phyloP scores from a whole-genome alignment of 768 basidiomycete genomes.

The Tylopilus sp. region DNA sequence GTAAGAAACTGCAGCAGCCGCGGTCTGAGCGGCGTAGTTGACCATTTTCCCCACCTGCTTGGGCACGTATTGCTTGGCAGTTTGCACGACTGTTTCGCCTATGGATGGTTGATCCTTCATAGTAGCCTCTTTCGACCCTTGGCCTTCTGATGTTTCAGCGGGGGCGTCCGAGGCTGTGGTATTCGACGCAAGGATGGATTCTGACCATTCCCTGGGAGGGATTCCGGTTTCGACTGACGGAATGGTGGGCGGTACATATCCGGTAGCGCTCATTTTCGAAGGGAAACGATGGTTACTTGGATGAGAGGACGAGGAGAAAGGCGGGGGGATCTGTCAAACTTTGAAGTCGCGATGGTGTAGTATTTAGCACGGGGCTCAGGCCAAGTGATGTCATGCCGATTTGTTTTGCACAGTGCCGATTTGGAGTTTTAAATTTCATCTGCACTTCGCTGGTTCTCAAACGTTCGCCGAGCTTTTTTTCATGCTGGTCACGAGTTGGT shows the following conservation, averaged over 20 bases:
- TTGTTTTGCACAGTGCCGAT: slow-evolving; percentile 9
- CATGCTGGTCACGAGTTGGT: no score
- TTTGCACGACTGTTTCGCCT: background rate
- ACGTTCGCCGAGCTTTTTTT: no score
- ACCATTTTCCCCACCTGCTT: background rate
- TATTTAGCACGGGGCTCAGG: slow-evolving; percentile 6
- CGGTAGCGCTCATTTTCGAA: slow-evolving; percentile 12
- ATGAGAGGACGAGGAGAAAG: background rate
- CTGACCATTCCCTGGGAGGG: slow-evolving; percentile 17
- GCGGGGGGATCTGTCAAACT: slow-evolving; percentile 5
- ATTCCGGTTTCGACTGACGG: slow-evolving; percentile 15
- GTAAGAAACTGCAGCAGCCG: slow-evolving; percentile 2
- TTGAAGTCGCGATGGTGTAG: background rate
- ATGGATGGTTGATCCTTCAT: background rate
- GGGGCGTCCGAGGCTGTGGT: slow-evolving; percentile 3
- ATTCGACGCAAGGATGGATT: slow-evolving; percentile 16
- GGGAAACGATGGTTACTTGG: background rate
- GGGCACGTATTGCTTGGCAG: slow-evolving; percentile 3
- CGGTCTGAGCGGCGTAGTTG: background rate
- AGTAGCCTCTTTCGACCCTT: background rate
- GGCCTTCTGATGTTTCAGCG: background rate
- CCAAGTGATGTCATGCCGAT: slow-evolving; percentile 28
- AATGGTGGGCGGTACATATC: slow-evolving; percentile 13
- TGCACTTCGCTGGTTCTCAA: background rate
- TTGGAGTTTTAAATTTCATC: background rate